Evolutionary conservation across 495 filamentous ascomycete genomes (phyloP), one percentile per base, ranked within the genome.

Genomic region (Neurospora africana): DNA sequence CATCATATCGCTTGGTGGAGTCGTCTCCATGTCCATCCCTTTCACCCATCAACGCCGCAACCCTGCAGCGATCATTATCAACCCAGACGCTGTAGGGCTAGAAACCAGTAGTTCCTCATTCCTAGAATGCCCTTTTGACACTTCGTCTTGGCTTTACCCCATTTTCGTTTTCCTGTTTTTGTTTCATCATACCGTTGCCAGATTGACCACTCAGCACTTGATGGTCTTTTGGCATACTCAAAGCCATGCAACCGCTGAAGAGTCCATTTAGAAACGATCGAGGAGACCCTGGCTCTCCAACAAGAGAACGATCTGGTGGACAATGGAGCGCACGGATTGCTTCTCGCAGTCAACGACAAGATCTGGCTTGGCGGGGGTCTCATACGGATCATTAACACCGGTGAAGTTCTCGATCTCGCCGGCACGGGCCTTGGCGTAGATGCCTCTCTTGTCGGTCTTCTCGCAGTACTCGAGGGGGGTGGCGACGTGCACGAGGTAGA

Each of bases 381-480:
- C 95, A 81, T 98, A 99, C 71, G 95, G 94, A 82, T 98, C 95
- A 82, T 99, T 95, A 72, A 99, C 95, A 77, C 95, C 95, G 38
- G 95, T 99, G 86, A 99, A 99, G 39, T 94, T 94, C 89, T 93
- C 95, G 84, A 99, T 97, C 86, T 98, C 93, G 19, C 95, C 95
- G 10, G 83, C 86, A 69, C 96, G 88, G 17, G 95, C 95, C 83
- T 89, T 88, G 33, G 84, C 87, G 83, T 99, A 99, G 75, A 98
- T 91, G 33, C 95, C 96, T 73, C 89, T 87, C 88, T 93, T 96
- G 82, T 99, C 95, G 70, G 94, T 97, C 87, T 91, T 90, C 87
- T 99, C 95, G 82, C 90, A 92, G 85, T 93, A 87, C 84, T 96
- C 93, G 69, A 99, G 88, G 70, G 92, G 90, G 71, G 95, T 99